phyloP scores from a whole-genome alignment of 768 basidiomycete genomes.

The Naganishia kalamii region DNA sequence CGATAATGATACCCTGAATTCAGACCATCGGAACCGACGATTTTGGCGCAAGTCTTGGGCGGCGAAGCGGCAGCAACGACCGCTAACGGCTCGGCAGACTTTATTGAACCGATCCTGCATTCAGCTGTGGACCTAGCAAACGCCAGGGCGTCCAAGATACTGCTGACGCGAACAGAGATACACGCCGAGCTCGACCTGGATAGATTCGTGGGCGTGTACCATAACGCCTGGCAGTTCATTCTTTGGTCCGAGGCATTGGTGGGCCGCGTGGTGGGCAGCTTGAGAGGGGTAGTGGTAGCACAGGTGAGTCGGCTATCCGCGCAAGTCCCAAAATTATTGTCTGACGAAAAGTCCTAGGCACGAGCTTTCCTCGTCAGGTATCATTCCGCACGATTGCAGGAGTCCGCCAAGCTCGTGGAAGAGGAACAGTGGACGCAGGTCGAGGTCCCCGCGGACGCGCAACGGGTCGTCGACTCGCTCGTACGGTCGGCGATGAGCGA shows the following conservation, averaged over 20 bases:
- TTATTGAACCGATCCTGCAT: constrained; percentile 21
- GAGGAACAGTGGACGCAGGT: constrained; percentile 88
- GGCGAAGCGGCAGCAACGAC: background rate
- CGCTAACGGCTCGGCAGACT: constrained; percentile 19
- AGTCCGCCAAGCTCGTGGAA: constrained; percentile 82
- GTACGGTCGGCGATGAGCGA: constrained; percentile 77
- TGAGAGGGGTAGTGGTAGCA: constrained; percentile 74
- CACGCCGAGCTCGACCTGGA: constrained; percentile 66
- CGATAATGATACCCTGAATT: background rate
- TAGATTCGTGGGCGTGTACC: constrained; percentile 57
- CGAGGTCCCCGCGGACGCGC: constrained; percentile 63
- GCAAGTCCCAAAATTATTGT: no score
- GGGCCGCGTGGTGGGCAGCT: constrained; percentile 82
- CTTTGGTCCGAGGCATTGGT: constrained; percentile 68
- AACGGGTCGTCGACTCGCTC: constrained; percentile 66
- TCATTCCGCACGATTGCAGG: constrained; percentile 71
- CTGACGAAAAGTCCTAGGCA: no score
- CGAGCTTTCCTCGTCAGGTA: constrained; percentile 79
- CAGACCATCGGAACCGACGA: background rate
- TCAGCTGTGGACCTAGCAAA: constrained; percentile 74
- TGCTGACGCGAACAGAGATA: constrained; percentile 68
- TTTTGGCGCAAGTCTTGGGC: background rate
- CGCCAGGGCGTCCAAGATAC: constrained; percentile 69
- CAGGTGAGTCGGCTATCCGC: constrained; percentile 53
- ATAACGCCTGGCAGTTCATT: constrained; percentile 10